Evolutionary conservation across 2,329 filamentous ascomycete genomes (phyloP), one percentile per base, ranked within the genome.

Genomic region (Fusarium sp.): DNA sequence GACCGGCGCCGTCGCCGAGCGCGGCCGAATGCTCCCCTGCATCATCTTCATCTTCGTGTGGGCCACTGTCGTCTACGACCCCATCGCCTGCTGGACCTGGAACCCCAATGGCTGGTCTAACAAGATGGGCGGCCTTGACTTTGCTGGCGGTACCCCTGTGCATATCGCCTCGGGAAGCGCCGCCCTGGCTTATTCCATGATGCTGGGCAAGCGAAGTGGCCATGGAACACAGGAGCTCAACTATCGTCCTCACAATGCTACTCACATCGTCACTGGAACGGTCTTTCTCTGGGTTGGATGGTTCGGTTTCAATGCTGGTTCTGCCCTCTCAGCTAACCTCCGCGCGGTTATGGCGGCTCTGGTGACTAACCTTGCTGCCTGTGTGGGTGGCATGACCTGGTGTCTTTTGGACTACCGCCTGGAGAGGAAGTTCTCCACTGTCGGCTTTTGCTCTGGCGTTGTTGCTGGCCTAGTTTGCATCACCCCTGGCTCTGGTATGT

Each of bases 71-170:
- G 91, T 97, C 76, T 97, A 97, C 80, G 93, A 97, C 74, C 92
- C 93, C 3, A 94, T 97, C 76, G 94, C 94, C 45, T 97, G 93
- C 85, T 97, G 94, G 94, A 96, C 92, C 10, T 97, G 94, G 94
- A 97, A 97, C 77, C 79, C 91, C 1, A 82, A 83, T 32, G 94
- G 94, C 22, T 97, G 94, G 94, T 89, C 90, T 14, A 91, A 86
- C 79, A 84, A 87, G 69, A 86, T 96, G 81, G 93, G 93, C 46
- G 92, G 92, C 28, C 86, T 96, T 44, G 94, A 97, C 79, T 97
- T 96, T 75, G 94, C 94, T 22, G 93, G 94, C 67, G 94, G 94
- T 74, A 96, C 93, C 3, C 94, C 94, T 0, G 94, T 97, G 54
- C 94, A 97, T 77, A 96, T 97, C 72, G 84, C 92, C 2, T 95